These are phyloP conservation scores for Lecanosticta acicola DNA, from an alignment of 2,329 filamentous ascomycete genomes.

Conservation along the genomic window DNA sequence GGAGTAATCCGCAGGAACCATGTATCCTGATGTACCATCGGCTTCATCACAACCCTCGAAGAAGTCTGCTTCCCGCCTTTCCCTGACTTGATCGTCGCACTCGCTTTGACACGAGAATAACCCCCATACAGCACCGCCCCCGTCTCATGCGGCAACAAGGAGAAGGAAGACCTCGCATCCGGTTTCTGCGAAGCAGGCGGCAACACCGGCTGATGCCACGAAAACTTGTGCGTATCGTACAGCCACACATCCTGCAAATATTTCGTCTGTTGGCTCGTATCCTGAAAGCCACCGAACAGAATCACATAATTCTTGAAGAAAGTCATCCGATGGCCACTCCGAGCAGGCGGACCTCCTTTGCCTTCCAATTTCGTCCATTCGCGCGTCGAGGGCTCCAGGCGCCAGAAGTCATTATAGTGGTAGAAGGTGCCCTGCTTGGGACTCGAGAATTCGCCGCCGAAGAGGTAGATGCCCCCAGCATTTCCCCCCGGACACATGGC, in stretches of 20 bases:
- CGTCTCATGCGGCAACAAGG: constrained; percentile 80
- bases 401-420: constrained; percentile 99
- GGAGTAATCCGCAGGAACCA: constrained; percentile 82
- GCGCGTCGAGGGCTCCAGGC: constrained; percentile 71
- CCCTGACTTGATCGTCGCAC: constrained; percentile 52
- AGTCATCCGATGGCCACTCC: constrained; percentile 77
- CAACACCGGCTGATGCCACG: constrained; percentile 72
- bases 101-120: constrained; percentile 82
- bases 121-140: constrained; percentile 89
- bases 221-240: constrained; percentile 82
- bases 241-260: constrained; percentile 93
- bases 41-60: constrained; percentile 70
- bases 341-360: constrained; percentile 71
- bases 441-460: constrained; percentile 92
- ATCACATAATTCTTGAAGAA: constrained; percentile 96
- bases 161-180: constrained; percentile 86
- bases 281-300: constrained; percentile 93
- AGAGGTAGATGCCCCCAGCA: constrained; percentile 78
- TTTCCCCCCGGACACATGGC: constrained; percentile 91
- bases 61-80: constrained; percentile 54
- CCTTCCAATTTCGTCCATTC: constrained; percentile 90
- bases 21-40: constrained; percentile 88
- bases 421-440: constrained; percentile 98
- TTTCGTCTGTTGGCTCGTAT: constrained; percentile 89
- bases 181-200: constrained; percentile 73